Evolutionary conservation across 179 eudicot species (phyloP), one percentile per base, ranked within the genome.

Genomic region (Beta lomatogona): DNA sequence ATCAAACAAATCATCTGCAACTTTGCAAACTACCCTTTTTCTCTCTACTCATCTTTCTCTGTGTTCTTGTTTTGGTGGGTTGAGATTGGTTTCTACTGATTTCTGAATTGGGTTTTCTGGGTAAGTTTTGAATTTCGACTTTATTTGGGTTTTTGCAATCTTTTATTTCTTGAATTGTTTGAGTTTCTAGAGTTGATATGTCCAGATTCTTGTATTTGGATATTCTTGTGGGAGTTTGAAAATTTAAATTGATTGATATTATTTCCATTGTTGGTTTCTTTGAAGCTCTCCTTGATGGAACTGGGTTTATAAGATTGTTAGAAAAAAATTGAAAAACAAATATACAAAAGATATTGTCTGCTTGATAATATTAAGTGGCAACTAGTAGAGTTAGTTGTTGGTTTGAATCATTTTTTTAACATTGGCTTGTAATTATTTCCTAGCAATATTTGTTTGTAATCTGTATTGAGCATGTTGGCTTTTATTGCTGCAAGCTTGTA

Each of bases 1-100:
- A 73, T 73, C 75, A 75, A 76, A 50, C 48, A 83, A 71, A 79
- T 75, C 82, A 83, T 79, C 74, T 54, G 19, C 44, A 4, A 46
- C 82, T 73, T 73, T 54, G 74, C 67, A 71, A 60, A 82, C 5
- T 18, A 14, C 61, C 74, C 31, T 71, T 59, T 72, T 61, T 28
- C 16, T 46, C 45, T 31, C 60, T 82, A 1, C 31, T 52, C 68
- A 0, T 77, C 50, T 76, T 58, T 67, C 18, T 54, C 41, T 12
- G 7, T 69, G 28, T 9, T 70, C n/a, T 31, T 41, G 3, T 73
- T 74, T 68, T 48, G 53, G 55, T 48, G 53, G 46, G 59, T 71
- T 77, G 46, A 58, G 25, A 69, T 79, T 70, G 81, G 44, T 15
- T 82, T 59, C 9, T 70, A 55, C 28, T 57, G 72, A 52, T 76